Percentiles rank a stretch among this genome's conserved stretches.
Conservation (phyloP, 768 basidiomycete genomes). For the Mycena kentingensis region DNA sequence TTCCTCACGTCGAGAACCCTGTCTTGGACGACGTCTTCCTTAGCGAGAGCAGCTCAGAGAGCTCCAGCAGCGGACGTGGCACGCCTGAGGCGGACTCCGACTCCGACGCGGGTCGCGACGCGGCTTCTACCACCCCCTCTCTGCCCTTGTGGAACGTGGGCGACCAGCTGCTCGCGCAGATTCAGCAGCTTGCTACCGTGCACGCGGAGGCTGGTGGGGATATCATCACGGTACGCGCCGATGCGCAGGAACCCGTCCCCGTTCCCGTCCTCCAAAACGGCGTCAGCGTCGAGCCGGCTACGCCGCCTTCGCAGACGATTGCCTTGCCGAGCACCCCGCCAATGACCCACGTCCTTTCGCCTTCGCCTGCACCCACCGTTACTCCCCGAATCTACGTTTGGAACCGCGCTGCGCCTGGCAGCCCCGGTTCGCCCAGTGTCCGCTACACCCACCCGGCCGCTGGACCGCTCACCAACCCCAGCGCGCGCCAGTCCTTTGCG, state of each 20-base stretch:
- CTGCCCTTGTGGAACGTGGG: not conserved
- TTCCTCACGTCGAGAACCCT: slow-evolving; percentile 36
- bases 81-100: slow-evolving; percentile 48
- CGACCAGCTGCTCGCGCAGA: slow-evolving; percentile 1
- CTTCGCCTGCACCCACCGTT: slow-evolving; percentile 57
- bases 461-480: slow-evolving; percentile 60
- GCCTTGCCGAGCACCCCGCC: slow-evolving; percentile 29
- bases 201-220: slow-evolving; percentile 32
- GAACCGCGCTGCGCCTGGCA: slow-evolving; percentile 36
- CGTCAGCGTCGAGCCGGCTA: slow-evolving; percentile 7
- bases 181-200: not conserved
- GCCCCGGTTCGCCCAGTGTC: slow-evolving; percentile 37
- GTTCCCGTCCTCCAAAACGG: slow-evolving; percentile 26
- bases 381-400: slow-evolving; percentile 63
- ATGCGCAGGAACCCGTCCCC: slow-evolving; percentile 28
- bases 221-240: slow-evolving; percentile 39
- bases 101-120: not conserved
- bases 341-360: slow-evolving; percentile 31
- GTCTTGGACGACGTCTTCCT: slow-evolving; percentile 31
- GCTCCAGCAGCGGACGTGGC: slow-evolving; percentile 46
- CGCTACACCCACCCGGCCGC: slow-evolving; percentile 31
- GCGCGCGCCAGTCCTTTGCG: slow-evolving; percentile 60
- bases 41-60: slow-evolving; percentile 40
- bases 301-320: slow-evolving; percentile 12
- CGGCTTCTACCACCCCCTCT: not conserved